These are phyloP conservation scores for Aristolochia contorta DNA, from an alignment of 164 flowering plant genomes.

Conservation along the genomic window DNA sequence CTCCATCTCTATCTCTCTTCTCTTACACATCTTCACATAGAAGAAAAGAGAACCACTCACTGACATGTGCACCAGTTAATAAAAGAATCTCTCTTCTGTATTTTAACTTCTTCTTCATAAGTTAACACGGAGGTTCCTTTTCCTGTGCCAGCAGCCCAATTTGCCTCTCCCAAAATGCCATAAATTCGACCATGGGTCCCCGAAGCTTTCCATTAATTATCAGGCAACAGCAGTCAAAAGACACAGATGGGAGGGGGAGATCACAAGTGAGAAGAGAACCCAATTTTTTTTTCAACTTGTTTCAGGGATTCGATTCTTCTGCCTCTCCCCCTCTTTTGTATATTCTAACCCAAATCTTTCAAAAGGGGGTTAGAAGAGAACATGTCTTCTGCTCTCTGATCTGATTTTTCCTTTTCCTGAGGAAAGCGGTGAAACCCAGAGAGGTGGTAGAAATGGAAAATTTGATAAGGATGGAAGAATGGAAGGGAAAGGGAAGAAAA, in stretches of 20 bases:
- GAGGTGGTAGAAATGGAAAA: background rate
- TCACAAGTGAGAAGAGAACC: background rate
- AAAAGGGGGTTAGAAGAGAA: constrained; percentile 13
- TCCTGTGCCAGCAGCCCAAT: too few relatives aligned
- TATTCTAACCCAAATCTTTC: constrained; percentile 1
- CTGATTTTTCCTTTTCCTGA: too few relatives aligned
- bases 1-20: too few relatives aligned
- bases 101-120: too few relatives aligned
- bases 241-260: background rate
- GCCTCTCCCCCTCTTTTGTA: background rate
- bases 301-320: constrained; percentile 17
- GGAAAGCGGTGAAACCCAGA: background rate
- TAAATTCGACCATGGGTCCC: too few relatives aligned
- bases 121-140: too few relatives aligned
- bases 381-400: constrained; percentile 4
- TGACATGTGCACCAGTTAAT: too few relatives aligned
- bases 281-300: constrained; percentile 12
- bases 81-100: too few relatives aligned
- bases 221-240: background rate
- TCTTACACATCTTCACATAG: too few relatives aligned
- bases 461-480: background rate
- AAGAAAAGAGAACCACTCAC: too few relatives aligned
- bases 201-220: too few relatives aligned
- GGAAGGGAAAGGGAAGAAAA: background rate
- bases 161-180: too few relatives aligned